These are phyloP conservation scores for Aspergillus chevalieri DNA, from an alignment of 2,329 filamentous ascomycete genomes.

Conservation along the genomic window DNA sequence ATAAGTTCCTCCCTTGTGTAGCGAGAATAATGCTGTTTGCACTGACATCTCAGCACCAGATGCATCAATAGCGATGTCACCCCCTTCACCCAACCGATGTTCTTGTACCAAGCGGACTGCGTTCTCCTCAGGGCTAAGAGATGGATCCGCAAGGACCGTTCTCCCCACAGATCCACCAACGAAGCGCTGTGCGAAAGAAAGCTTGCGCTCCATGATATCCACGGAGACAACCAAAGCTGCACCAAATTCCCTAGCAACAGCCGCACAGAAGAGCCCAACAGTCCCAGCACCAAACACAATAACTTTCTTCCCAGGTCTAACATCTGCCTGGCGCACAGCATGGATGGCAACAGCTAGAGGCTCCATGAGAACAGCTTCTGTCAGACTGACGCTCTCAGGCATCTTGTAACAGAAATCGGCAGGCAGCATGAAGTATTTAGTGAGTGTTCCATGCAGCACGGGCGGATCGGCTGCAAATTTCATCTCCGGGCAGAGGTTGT, in stretches of 20 bases:
- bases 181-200: constrained; percentile 45
- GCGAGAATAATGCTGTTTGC: constrained; percentile 37
- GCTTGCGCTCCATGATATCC: constrained; percentile 54
- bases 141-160: not conserved
- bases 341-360: constrained; percentile 43
- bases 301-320: constrained; percentile 32
- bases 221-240: constrained; percentile 55
- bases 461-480: constrained; percentile 37
- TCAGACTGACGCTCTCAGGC: constrained; percentile 29
- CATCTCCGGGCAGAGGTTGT: constrained; percentile 38
- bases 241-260: constrained; percentile 57
- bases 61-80: constrained; percentile 35
- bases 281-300: constrained; percentile 58
- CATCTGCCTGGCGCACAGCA: constrained; percentile 30
- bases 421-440: constrained; percentile 34
- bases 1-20: constrained; percentile 19
- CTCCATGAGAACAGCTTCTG: constrained; percentile 42
- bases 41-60: constrained; percentile 39
- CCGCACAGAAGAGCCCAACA: constrained; percentile 56
- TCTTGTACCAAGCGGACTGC: constrained; percentile 27
- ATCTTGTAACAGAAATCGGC: constrained; percentile 39
- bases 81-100: constrained; percentile 32
- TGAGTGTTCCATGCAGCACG: constrained; percentile 32
- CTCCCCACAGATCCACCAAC: constrained; percentile 11
- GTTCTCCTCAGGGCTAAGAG: constrained; percentile 10